phyloP scores from a whole-genome alignment of 306 rosid species.

The Prunus mongolica region DNA sequence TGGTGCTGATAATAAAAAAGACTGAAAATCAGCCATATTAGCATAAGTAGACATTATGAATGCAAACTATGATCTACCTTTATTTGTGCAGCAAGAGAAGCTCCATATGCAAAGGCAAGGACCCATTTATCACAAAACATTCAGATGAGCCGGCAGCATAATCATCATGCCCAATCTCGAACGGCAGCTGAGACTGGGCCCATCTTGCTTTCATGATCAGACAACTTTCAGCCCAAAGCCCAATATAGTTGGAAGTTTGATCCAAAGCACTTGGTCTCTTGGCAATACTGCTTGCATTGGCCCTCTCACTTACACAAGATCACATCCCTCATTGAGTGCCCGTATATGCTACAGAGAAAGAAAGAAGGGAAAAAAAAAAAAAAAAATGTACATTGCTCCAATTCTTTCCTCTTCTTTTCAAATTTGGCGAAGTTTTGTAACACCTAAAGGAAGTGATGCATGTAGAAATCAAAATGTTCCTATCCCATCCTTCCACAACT shows the following conservation, averaged over 20 bases:
- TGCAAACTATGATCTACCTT: slow-evolving; percentile 13
- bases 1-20: not conserved
- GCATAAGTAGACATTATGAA: not conserved
- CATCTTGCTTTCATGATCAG: slow-evolving; percentile 57
- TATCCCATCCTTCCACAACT: not conserved
- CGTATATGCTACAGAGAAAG: slow-evolving; percentile 4
- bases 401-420: slow-evolving; percentile 13
- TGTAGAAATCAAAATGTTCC: slow-evolving; percentile 23
- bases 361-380: not conserved
- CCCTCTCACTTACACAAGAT: slow-evolving; percentile 5
- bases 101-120: slow-evolving; percentile 90
- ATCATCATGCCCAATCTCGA: slow-evolving; percentile 56
- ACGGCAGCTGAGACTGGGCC: slow-evolving; percentile 84
- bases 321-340: slow-evolving; percentile 22
- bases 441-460: slow-evolving; percentile 22
- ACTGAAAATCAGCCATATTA: not conserved
- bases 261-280: too few relatives aligned
- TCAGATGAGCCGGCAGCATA: slow-evolving; percentile 76
- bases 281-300: not conserved
- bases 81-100: slow-evolving; percentile 71
- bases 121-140: slow-evolving; percentile 83
- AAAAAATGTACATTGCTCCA: slow-evolving; percentile 45
- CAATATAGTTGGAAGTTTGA: slow-evolving; percentile 2
- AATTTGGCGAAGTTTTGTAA: slow-evolving; percentile 21
- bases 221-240: slow-evolving; percentile 1